Evolutionary conservation across 495 filamentous ascomycete genomes (phyloP).

Genomic region (Xylaria telfairii): DNA sequence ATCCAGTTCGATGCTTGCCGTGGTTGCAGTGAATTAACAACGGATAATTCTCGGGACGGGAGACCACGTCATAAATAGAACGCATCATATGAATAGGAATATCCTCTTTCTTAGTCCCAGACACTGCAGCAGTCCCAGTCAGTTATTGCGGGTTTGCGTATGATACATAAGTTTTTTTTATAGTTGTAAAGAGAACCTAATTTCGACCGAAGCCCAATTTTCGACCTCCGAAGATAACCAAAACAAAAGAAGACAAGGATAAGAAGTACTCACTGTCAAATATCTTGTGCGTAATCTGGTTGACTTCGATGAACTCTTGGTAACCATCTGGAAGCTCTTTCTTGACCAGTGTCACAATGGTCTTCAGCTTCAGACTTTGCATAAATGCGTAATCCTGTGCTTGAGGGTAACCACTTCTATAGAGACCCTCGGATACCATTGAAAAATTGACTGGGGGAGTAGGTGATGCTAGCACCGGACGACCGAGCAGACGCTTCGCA

Average conservation of each 20-base stretch:
- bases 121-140: constrained; percentile 43
- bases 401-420: constrained; percentile 77
- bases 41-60: constrained; percentile 72
- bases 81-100: constrained; percentile 68
- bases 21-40: constrained; percentile 89
- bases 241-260: neutral
- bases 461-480: constrained; percentile 19
- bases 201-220: neutral
- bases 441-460: constrained; percentile 65
- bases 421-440: constrained; percentile 68
- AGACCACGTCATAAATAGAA: constrained; percentile 66
- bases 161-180: neutral
- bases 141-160: neutral
- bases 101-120: constrained; percentile 74
- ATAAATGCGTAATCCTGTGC: constrained; percentile 69
- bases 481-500: constrained; percentile 29
- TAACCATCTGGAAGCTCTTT: constrained; percentile 65
- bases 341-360: constrained; percentile 79
- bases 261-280: constrained; percentile 53
- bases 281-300: constrained; percentile 69
- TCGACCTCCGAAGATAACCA: neutral
- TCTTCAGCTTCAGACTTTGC: constrained; percentile 68
- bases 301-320: constrained; percentile 62
- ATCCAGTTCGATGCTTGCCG: constrained; percentile 88
- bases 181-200: neutral